Evolutionary conservation across 108 stramenopile species (phyloP).

Genomic region (Nitzschia sp.): DNA sequence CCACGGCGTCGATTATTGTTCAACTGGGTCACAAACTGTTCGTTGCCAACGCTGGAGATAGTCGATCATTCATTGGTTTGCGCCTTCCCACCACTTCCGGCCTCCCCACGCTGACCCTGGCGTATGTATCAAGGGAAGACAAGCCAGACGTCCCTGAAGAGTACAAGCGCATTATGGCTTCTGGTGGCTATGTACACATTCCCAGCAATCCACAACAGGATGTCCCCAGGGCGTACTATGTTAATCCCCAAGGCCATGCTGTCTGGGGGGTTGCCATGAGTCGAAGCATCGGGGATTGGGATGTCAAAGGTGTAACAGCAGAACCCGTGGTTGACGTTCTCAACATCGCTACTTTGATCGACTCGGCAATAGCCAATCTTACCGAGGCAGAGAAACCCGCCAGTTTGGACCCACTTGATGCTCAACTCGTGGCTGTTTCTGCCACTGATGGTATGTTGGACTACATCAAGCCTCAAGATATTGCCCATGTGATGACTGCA

Average conservation of each 20-base stretch:
- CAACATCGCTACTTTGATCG: constrained; percentile 35
- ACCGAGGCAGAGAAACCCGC: constrained; percentile 10
- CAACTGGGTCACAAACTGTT: constrained; percentile 63
- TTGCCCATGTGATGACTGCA: constrained; percentile 56
- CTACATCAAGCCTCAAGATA: constrained; percentile 49
- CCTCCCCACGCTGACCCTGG: constrained; percentile 30
- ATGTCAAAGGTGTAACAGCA: constrained; percentile 74
- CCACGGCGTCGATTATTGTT: constrained; percentile 70
- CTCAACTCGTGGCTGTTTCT: constrained; percentile 69
- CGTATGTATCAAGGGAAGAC: constrained; percentile 66
- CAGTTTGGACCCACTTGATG: constrained; percentile 38
- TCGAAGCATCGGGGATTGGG: constrained; percentile 79
- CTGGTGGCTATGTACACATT: constrained; percentile 75
- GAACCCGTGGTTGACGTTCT: constrained; percentile 77
- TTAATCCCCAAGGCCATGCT: constrained; percentile 51
- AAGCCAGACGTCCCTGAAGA: constrained; percentile 77
- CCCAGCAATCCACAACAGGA: constrained; percentile 43
- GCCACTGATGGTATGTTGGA: constrained; percentile 89
- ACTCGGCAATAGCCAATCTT: constrained; percentile 12
- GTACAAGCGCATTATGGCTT: constrained; percentile 56
- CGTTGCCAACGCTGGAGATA: constrained; percentile 83
- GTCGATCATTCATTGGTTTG: constrained; percentile 55
- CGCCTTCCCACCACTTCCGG: constrained; percentile 20
- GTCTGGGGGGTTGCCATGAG: constrained; percentile 81
- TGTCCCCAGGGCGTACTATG: constrained; percentile 54